phyloP scores from a whole-genome alignment of 2,329 filamentous ascomycete species.

The Scedosporium dehoogii region DNA sequence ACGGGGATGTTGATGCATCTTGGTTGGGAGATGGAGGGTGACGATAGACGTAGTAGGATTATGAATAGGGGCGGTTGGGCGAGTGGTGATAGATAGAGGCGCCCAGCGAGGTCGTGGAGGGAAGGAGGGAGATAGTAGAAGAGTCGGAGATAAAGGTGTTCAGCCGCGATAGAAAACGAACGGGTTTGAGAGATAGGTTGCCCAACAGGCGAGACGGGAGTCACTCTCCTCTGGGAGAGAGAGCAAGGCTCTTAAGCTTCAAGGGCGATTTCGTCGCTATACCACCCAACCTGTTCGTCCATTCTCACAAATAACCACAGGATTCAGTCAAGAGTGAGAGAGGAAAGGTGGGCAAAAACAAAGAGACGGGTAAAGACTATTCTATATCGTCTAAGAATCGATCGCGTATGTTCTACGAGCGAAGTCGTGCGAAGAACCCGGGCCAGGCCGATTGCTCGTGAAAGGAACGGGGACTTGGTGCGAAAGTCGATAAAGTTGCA shows the following conservation, averaged over 20 bases:
- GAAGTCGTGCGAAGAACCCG: neutral
- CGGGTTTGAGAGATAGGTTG: neutral
- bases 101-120: neutral
- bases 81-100: neutral
- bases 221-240: neutral
- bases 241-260: constrained; percentile 4
- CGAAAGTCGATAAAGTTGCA: neutral
- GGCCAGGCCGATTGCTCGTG: neutral
- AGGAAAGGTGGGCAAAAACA: neutral
- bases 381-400: neutral
- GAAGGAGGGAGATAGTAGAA: neutral
- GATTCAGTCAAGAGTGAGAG: neutral
- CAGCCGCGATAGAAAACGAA: neutral
- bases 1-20: constrained; percentile 86
- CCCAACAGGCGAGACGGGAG: neutral
- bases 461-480: neutral
- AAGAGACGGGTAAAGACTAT: neutral
- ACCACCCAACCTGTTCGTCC: constrained; percentile 4
- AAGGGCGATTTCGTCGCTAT: constrained; percentile 5
- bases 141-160: neutral
- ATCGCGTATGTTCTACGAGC: neutral
- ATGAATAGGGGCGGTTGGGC: neutral
- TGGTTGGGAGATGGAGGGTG: constrained; percentile 2
- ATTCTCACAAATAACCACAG: neutral
- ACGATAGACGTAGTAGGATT: neutral